phyloP scores from a whole-genome alignment of 495 filamentous ascomycete species.

The Ascobolus immersus region DNA sequence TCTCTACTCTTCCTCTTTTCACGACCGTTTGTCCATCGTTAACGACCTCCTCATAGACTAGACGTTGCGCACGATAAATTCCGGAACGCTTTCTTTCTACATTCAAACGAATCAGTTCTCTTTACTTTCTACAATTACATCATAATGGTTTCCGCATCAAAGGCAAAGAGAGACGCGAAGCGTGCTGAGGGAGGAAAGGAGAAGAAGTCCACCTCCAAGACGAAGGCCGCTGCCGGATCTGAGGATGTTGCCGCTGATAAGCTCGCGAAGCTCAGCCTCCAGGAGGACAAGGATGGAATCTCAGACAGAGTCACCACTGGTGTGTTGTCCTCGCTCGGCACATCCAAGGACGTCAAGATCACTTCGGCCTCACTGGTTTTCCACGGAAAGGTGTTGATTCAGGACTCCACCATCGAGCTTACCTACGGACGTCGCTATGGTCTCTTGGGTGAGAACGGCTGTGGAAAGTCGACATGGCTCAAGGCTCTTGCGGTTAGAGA shows the following conservation, averaged over 20 bases:
- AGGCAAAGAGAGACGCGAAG: conserved; percentile 92
- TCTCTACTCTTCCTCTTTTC: no score
- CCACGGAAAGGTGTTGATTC: conserved; percentile 89
- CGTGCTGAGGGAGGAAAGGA: conserved; percentile 57
- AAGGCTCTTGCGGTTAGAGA: conserved; percentile 86
- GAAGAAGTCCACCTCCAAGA: conserved; percentile 41
- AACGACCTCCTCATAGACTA: no score
- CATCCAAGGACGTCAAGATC: conserved; percentile 87
- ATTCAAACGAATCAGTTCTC: no score
- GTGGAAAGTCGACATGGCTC: conserved; percentile 87
- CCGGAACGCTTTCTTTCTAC: no score
- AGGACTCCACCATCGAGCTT: conserved; percentile 75
- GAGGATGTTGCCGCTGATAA: conserved; percentile 19
- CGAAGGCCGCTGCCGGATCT: conserved; percentile 43
- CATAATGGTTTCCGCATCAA: conserved; percentile 78
- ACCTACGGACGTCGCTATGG: conserved; percentile 85
- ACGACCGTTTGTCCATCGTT: no score
- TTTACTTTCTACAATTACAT: no score
- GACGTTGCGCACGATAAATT: no score
- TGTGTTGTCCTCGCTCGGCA: conserved; percentile 61
- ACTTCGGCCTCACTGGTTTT: conserved; percentile 82
- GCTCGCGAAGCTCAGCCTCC: conserved; percentile 37
- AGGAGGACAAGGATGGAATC: conserved; percentile 86
- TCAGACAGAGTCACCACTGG: conserved; percentile 97
- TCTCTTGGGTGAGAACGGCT: conserved; percentile 92